Evolutionary conservation across 768 basidiomycete species (phyloP).

Genomic region (Hydnum rufescens): DNA sequence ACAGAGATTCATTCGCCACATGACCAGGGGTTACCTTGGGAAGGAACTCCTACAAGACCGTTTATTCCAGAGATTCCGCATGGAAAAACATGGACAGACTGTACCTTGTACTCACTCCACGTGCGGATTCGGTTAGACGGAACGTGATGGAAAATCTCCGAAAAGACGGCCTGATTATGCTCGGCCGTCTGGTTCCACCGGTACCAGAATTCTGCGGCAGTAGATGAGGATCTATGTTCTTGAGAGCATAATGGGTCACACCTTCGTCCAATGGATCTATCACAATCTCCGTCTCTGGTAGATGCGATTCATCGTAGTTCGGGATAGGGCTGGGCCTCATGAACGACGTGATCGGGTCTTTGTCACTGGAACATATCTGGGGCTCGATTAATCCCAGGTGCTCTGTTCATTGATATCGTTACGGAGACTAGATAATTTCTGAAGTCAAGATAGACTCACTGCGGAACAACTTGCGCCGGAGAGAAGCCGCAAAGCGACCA

Average conservation of each 20-base stretch:
- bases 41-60: constrained; percentile 35
- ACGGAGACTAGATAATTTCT: constrained; percentile 3
- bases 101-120: constrained; percentile 62
- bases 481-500: constrained; percentile 59
- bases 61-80: background rate
- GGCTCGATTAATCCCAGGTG: constrained; percentile 73
- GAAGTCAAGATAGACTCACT: constrained; percentile 25
- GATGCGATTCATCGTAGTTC: constrained; percentile 44
- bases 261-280: constrained; percentile 42
- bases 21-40: constrained; percentile 68
- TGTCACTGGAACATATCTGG: constrained; percentile 31
- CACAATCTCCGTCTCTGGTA: constrained; percentile 41
- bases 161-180: constrained; percentile 68
- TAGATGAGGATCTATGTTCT: no score
- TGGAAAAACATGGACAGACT: constrained; percentile 17
- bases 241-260: no score
- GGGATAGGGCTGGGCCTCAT: constrained; percentile 65
- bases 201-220: constrained; percentile 29
- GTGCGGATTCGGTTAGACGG: constrained; percentile 64
- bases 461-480: constrained; percentile 67
- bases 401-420: constrained; percentile 27
- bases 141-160: constrained; percentile 70
- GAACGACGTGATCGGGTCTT: constrained; percentile 28
- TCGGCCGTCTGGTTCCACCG: constrained; percentile 55
- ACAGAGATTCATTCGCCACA: constrained; percentile 40